Conservation (phyloP, 768 basidiomycete species). For the Russula dissimulans region DNA sequence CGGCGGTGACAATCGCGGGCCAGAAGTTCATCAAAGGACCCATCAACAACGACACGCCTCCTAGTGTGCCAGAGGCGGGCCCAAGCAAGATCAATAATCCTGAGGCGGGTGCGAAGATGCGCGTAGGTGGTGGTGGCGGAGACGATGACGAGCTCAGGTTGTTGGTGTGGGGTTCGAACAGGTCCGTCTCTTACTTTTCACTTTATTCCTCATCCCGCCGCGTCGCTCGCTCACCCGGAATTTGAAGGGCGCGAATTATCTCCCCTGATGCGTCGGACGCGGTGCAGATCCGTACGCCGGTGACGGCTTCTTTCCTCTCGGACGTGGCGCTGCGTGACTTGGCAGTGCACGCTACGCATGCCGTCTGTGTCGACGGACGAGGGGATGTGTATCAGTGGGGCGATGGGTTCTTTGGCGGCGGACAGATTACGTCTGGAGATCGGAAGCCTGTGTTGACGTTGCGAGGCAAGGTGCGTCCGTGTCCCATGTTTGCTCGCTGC, state of each 20-base stretch:
- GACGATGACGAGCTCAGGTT: conserved; percentile 26
- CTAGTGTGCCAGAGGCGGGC: conserved; percentile 2
- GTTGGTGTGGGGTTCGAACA: conserved; percentile 70
- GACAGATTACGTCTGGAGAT: conserved; percentile 17
- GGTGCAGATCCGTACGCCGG: conserved; percentile 41
- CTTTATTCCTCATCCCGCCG: neutral
- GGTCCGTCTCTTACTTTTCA: conserved; percentile 31
- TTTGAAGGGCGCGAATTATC: conserved; percentile 37
- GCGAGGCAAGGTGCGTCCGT: conserved; percentile 47
- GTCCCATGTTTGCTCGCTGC: no score
- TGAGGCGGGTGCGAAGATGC: neutral
- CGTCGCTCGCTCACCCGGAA: no score
- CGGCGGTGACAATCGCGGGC: neutral
- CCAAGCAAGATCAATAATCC: neutral
- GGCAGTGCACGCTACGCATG: conserved; percentile 54
- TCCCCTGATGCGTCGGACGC: conserved; percentile 31
- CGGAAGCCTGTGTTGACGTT: conserved; percentile 44
- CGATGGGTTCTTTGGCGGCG: conserved; percentile 41
- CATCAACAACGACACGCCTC: conserved; percentile 31
- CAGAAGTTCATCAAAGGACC: conserved; percentile 3
- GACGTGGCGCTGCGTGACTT: conserved; percentile 67
- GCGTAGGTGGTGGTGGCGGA: conserved; percentile 25
- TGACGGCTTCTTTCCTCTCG: conserved; percentile 48
- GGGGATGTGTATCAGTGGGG: conserved; percentile 88
- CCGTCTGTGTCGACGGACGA: conserved; percentile 66